Percentiles rank a stretch among this genome's conserved stretches.
These are phyloP conservation scores for Senecio squalidus DNA, from an alignment of 140 eudicot genomes.

Conservation along the genomic window DNA sequence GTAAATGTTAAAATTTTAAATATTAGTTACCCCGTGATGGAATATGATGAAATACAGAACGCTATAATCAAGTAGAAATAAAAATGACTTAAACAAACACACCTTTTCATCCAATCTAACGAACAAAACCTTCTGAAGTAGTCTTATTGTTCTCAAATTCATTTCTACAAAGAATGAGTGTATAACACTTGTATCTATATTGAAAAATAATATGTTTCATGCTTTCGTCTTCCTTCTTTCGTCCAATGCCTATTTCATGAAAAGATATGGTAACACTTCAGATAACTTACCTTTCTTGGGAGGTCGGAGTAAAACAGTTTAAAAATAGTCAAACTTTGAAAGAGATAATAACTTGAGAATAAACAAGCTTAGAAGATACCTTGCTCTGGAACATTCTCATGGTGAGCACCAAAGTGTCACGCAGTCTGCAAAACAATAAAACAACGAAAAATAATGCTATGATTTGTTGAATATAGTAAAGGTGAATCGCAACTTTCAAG, in stretches of 20 bases:
- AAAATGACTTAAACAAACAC: conserved; percentile 17
- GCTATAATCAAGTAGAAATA: conserved; percentile 20
- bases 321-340: neutral
- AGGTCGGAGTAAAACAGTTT: neutral
- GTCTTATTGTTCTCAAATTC: conserved; percentile 34
- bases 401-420: conserved; percentile 83
- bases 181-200: conserved; percentile 35
- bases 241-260: conserved; percentile 59
- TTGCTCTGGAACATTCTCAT: conserved; percentile 91
- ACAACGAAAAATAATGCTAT: neutral
- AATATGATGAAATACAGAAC: too few relatives aligned
- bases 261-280: neutral
- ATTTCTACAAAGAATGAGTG: conserved; percentile 51
- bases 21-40: too few relatives aligned
- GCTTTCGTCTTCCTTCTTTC: conserved; percentile 68
- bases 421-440: conserved; percentile 48
- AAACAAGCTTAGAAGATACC: conserved; percentile 37
- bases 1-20: too few relatives aligned
- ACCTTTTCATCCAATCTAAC: conserved; percentile 20
- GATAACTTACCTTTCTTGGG: neutral
- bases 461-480: neutral
- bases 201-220: conserved; percentile 24
- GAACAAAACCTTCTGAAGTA: conserved; percentile 31
- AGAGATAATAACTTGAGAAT: neutral
- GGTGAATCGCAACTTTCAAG: neutral